Conservation (phyloP, 208 protist genomes). For the Leishmania braziliensis region DNA sequence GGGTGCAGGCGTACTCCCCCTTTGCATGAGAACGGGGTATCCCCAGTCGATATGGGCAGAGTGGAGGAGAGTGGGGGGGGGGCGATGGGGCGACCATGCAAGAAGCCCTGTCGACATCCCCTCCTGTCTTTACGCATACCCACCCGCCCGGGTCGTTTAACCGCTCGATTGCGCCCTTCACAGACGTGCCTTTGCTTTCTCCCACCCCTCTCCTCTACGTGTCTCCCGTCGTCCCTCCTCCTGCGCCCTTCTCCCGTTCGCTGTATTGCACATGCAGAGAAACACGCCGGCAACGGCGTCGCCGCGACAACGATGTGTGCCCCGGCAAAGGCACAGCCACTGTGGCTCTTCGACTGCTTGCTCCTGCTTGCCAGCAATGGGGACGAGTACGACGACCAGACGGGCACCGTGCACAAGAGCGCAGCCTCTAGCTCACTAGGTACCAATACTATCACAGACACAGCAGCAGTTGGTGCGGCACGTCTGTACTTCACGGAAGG, state of each 20-base stretch:
- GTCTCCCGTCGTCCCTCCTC: background rate
- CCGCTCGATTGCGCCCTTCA: too few species aligned
- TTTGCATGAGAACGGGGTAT: background rate
- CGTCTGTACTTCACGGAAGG: constrained; percentile 15
- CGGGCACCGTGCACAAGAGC: background rate
- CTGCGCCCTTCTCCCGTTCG: too few species aligned
- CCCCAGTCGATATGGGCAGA: background rate
- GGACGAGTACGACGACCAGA: background rate
- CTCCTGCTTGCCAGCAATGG: background rate
- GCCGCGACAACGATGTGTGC: background rate
- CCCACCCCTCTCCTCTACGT: background rate
- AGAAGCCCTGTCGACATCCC: background rate
- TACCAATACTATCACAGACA: background rate
- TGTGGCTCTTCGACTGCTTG: background rate
- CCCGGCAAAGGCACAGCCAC: background rate
- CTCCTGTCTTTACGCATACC: background rate
- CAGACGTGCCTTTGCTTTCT: too few species aligned
- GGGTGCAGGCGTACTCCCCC: background rate
- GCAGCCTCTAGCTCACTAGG: background rate
- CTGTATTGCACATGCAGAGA: background rate
- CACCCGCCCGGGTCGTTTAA: too few species aligned
- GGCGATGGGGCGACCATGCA: background rate
- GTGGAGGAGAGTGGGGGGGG: background rate
- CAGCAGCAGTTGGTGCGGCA: background rate
- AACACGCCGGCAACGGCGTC: background rate